A percentile compares a stretch with the other conserved stretches of the same genome.
Evolutionary conservation across 208 protist genomes (phyloP).

Genomic region (Leishmania turanica): DNA sequence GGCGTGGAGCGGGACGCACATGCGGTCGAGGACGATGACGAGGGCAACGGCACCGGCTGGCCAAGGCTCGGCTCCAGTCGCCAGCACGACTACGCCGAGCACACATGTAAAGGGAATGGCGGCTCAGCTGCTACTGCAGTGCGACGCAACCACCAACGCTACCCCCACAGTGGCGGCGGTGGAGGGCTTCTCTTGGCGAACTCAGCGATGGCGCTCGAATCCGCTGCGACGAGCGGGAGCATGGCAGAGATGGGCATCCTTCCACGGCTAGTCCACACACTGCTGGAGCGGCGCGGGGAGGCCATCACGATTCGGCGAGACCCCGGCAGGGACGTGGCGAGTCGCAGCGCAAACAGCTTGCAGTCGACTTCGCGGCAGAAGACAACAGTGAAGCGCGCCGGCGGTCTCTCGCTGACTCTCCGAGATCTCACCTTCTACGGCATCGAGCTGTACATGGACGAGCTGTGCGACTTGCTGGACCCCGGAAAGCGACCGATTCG

Average conservation of each 20-base stretch:
- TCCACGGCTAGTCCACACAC: conserved; percentile 72
- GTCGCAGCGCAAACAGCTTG: not conserved
- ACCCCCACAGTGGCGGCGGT: conserved; percentile 1
- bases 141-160: not conserved
- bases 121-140: conserved; percentile 9
- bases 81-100: conserved; percentile 16
- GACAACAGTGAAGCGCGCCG: conserved; percentile 6
- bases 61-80: conserved; percentile 22
- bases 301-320: conserved; percentile 41
- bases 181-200: not conserved
- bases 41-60: conserved; percentile 15
- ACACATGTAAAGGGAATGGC: conserved; percentile 2
- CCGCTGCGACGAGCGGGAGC: not conserved
- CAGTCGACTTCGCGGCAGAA: conserved; percentile 6
- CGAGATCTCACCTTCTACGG: conserved; percentile 80
- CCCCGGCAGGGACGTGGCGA: conserved; percentile 2
- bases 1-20: not conserved
- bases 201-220: conserved; percentile 1
- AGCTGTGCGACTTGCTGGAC: conserved; percentile 79
- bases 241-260: conserved; percentile 71
- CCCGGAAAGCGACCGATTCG: conserved; percentile 66
- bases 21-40: conserved; percentile 16
- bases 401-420: conserved; percentile 51
- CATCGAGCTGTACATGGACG: conserved; percentile 89
- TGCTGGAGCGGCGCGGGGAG: conserved; percentile 75